A percentile compares a stretch with the other conserved stretches of the same genome.
Evolutionary conservation across 2,329 filamentous ascomycete species (phyloP).

Genomic region (Catunica adiposa): DNA sequence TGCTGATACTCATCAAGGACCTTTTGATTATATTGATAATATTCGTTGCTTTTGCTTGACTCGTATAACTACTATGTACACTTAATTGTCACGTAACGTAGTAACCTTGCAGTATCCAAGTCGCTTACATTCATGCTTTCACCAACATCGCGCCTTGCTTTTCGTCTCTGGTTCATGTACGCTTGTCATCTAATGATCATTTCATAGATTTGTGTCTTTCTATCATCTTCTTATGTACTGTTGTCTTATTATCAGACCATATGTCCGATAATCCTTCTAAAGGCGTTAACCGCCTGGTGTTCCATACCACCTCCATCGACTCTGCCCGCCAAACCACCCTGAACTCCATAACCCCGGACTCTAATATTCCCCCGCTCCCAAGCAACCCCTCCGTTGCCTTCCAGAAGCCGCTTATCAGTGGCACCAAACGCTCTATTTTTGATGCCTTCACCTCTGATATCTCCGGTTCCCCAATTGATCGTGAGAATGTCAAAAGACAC

Average conservation of each 20-base stretch:
- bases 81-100: too few relatives aligned
- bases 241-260: not conserved
- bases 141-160: too few relatives aligned
- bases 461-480: not conserved
- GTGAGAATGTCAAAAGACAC: slow-evolving; percentile 1
- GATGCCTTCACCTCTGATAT: slow-evolving; percentile 9
- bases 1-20: too few relatives aligned
- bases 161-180: too few relatives aligned
- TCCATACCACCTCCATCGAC: slow-evolving; percentile 13
- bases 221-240: not conserved
- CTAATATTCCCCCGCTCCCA: not conserved
- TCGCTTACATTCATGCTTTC: too few relatives aligned
- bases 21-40: too few relatives aligned
- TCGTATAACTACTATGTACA: too few relatives aligned
- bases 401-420: slow-evolving; percentile 2
- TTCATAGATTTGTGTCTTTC: not conserved
- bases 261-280: not conserved
- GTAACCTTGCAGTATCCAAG: too few relatives aligned
- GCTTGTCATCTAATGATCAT: too few relatives aligned
- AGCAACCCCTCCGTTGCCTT: not conserved
- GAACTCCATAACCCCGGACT: not conserved
- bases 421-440: slow-evolving; percentile 6
- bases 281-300: not conserved
- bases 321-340: slow-evolving; percentile 1
- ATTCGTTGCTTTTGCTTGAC: too few relatives aligned